Base-by-base conservation (phyloP, 371 early-diverging fungal species). In the Syncephalastrum racemosum region DNA sequence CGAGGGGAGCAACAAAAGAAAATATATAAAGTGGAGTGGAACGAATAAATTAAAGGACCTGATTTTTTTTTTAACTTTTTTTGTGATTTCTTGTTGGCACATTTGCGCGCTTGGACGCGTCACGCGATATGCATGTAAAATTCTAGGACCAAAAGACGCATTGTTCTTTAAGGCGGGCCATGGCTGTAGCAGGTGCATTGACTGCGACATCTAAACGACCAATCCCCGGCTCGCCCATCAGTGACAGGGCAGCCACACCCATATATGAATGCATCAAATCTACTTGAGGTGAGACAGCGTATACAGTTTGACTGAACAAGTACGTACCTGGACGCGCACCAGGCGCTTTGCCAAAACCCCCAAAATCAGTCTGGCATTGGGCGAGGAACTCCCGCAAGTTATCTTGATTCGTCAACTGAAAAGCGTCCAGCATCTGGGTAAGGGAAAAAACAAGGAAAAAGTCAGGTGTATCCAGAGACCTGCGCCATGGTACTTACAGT, bases 211-310 rank as follows among this genome's bases (percentile, higher is more conserved):
- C 63, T 48, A 89, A 52, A 12, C 71, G 65, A 39, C 60, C 54
- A n/a, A 87, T 52, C 0, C 83, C 85, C 3, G 85, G 75, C 41
- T 82, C 81, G 6, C 68, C 66, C 60, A 89, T 68, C 27, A 91
- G 58, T 0, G 90, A 80, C 13, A 91, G 66, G 0, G 84, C 88
- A 2, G 93, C 90, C 10, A 96, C 58, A 23, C 91, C 93, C 88
- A 96, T 86, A 65, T 93, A 93, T 0, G 94, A 78, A 61, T 96
- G 97, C 69, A 95, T 59, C 15, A 90, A 67, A 68, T 96, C 97
- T 81, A 77, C 3, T 14, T 5, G 55, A 27, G 19, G 23, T 20
- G 13, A 16, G 20, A 16, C 15, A 1, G 24, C 51, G 13, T 12
- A 39, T 16, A 20, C 19, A 19, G 13, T 45, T 12, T 31, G 15